Evolutionary conservation across 495 filamentous ascomycete genomes (phyloP).

Genomic region (Melanomma pulvis-pyrius): DNA sequence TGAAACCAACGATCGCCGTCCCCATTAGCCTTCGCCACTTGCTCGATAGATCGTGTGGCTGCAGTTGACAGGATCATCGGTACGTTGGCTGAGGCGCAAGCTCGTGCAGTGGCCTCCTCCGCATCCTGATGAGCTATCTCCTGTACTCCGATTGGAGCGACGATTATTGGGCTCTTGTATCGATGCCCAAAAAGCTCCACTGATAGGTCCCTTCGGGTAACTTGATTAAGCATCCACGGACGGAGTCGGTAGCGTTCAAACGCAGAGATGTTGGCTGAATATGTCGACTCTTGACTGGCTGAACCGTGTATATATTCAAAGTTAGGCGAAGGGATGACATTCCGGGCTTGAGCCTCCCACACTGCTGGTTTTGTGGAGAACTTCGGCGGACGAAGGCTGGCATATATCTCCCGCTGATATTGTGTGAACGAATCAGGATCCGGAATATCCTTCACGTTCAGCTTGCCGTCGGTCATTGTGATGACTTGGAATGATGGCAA

Average conservation of each 20-base stretch:
- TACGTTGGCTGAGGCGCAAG: slow-evolving; percentile 18
- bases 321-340: slow-evolving; percentile 25
- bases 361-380: slow-evolving; percentile 35
- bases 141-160: slow-evolving; percentile 45
- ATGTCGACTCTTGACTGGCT: slow-evolving; percentile 28
- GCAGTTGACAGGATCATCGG: slow-evolving; percentile 38
- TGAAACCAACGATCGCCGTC: slow-evolving; percentile 39
- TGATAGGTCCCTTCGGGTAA: slow-evolving; percentile 40
- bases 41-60: slow-evolving; percentile 35
- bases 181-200: slow-evolving; percentile 38
- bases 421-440: slow-evolving; percentile 18
- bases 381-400: slow-evolving; percentile 25
- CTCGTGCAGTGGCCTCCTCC: slow-evolving; percentile 38
- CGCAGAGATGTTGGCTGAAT: slow-evolving; percentile 27
- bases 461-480: slow-evolving; percentile 7
- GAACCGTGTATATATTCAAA: slow-evolving; percentile 34
- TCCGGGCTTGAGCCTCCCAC: slow-evolving; percentile 34
- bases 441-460: slow-evolving; percentile 5
- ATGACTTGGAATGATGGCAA: background rate
- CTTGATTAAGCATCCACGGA: slow-evolving; percentile 48
- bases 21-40: slow-evolving; percentile 36
- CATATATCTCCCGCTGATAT: slow-evolving; percentile 37
- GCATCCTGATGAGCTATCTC: slow-evolving; percentile 39
- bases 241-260: slow-evolving; percentile 38
- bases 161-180: slow-evolving; percentile 37